Percentiles rank a stretch among this genome's conserved stretches.
phyloP scores from a whole-genome alignment of 148 eudicot genomes.

The Heliosperma pusillum region DNA sequence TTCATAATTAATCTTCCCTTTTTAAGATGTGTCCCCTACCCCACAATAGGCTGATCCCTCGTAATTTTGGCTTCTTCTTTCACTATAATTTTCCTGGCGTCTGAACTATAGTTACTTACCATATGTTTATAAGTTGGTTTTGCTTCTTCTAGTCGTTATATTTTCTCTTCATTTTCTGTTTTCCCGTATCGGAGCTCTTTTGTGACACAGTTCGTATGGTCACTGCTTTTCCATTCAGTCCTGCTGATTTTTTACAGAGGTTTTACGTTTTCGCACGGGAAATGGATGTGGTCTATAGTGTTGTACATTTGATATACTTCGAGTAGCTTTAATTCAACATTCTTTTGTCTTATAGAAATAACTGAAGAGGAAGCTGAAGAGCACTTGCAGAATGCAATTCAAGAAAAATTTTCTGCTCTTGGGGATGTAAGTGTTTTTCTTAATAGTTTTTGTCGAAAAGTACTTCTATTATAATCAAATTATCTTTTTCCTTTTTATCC shows the following conservation, averaged over 20 bases:
- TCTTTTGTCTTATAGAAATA: slow-evolving; percentile 56
- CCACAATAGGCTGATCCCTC: not conserved
- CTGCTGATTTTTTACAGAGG: not conserved
- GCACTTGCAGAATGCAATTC: slow-evolving; percentile 87
- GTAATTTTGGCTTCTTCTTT: not conserved
- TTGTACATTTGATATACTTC: not conserved
- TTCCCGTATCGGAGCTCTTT: not conserved
- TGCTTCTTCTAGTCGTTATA: not conserved
- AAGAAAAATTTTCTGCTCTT: slow-evolving; percentile 84
- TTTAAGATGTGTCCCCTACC: not conserved
- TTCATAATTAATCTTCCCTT: not conserved
- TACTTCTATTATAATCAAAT: not conserved
- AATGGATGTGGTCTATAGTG: not conserved
- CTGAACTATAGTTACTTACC: not conserved
- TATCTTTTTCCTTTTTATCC: not conserved
- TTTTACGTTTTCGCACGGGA: not conserved
- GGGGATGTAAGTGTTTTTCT: slow-evolving; percentile 65
- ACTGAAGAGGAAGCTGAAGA: slow-evolving; percentile 97
- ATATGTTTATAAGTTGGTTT: not conserved
- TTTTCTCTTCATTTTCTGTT: not conserved
- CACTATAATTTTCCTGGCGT: not conserved
- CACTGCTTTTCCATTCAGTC: not conserved
- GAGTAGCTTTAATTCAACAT: not conserved
- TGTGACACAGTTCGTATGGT: not conserved
- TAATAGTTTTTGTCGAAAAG: not conserved